Evolutionary conservation across 2,329 filamentous ascomycete genomes (phyloP), one percentile per base, ranked within the genome.

Genomic region (Sclerotinia sclerotiorum): DNA sequence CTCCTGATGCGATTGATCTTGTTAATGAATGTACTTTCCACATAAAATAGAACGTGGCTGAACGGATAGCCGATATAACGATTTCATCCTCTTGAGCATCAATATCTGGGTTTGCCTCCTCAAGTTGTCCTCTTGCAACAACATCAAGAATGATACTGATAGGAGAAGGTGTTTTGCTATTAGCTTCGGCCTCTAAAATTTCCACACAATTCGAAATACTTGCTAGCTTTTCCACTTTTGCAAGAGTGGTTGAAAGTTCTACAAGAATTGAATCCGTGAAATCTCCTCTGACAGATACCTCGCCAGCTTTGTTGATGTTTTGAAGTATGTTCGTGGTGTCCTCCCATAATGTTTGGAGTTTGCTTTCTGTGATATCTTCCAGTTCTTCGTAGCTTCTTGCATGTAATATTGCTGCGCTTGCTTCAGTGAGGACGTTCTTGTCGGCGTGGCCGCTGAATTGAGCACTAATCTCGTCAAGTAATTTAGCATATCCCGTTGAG

Each of bases 401-500:
- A 77, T 96, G 93, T 44, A 97, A 81, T 49, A 99, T 86, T 6
- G 94, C 92, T 29, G 88, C 85, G 39, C 91, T 90, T 19, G 93
- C 94, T 78, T 97, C 94, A 15, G 88, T 88, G 57, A 99, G 84
- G 24, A 98, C 94, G 67, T 87, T 87, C 74, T 92, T 90, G 75
- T 97, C 92, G 55, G 92, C 91, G 76, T 99, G 95, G n/a, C 93
- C 88, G 74, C 91, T 88, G 80, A 99, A 98, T 75, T 99, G 95
- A 69, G 92, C 93, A 78, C 92, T 93, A 74, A 98, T 93, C 75
- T 97, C 94, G 73, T 97, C 93, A 1, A 99, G 83, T 42, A 98
- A 82, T 29, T 90, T 88, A 8, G 89, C 87, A 76, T 96, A 97
- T 2, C 88, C 90, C 1, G 90, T 89, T 0, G 92, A 88, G 72